Evolutionary conservation across 2,329 filamentous ascomycete genomes (phyloP).

Genomic region (Dryadomyces quercus-mongolicae): DNA sequence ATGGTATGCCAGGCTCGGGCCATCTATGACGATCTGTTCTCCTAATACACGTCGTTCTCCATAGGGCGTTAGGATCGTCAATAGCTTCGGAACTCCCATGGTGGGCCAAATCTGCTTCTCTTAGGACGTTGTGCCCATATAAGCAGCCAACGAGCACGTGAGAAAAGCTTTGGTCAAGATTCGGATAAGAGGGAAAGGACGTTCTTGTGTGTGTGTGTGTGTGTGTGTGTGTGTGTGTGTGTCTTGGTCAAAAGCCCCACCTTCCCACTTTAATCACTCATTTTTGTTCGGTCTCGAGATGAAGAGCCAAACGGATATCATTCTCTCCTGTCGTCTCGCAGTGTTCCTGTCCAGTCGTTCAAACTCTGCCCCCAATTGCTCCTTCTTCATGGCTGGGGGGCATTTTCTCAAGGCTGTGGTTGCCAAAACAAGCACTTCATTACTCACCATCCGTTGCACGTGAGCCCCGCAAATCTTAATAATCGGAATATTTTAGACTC

Average conservation of each 20-base stretch:
- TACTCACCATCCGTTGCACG: background rate
- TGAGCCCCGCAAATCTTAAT: background rate
- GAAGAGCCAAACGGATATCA: background rate
- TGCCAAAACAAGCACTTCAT: background rate
- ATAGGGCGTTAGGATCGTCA: conserved; percentile 12
- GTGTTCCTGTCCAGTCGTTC: background rate
- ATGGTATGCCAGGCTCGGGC: conserved; percentile 17
- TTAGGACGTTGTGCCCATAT: too few relatives aligned
- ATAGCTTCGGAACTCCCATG: conserved; percentile 17
- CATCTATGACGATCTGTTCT: conserved; percentile 14
- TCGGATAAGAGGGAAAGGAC: background rate
- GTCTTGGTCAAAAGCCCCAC: background rate
- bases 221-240: too few relatives aligned
- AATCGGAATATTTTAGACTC: background rate
- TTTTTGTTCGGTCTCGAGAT: background rate
- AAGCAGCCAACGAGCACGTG: background rate
- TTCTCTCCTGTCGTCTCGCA: background rate
- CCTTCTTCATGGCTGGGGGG: too few relatives aligned
- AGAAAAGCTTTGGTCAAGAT: background rate
- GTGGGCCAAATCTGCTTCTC: background rate
- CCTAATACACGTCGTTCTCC: conserved; percentile 11
- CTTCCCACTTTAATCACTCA: background rate
- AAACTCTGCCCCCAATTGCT: too few relatives aligned
- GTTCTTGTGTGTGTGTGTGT: too few relatives aligned
- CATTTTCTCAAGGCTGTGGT: too few relatives aligned